Base-by-base conservation (phyloP, 2,329 filamentous ascomycete species). In the Neurospora sp. region DNA sequence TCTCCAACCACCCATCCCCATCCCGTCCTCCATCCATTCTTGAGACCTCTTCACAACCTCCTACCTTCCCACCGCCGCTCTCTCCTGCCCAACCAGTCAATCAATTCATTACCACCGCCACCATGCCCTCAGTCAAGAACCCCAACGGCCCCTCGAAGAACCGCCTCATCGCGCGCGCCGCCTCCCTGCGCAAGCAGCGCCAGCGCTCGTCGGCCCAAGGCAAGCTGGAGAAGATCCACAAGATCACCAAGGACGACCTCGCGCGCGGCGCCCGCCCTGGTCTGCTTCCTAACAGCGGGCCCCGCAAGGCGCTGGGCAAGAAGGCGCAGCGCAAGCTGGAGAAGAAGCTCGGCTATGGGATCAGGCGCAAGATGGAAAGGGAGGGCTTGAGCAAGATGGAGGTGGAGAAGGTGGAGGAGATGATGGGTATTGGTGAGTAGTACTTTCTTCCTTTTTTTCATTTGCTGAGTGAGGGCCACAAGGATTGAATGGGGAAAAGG, bases 261-360 rank as follows among this genome's bases (percentile, higher is more conserved):
- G 79, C 75, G 67, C 83, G 84, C 62, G 86, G 86, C 58, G 86
- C 85, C 2, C 79, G 85, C 2, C 77, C 82, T 0, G 86, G 86
- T 0, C 77, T 89, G 43, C 75, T 87, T 70, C 86, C 86, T 0
- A 88, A 81, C 15, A 87, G 85, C 78, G 86, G 86, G 0, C 86
- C 86, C 0, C 80, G 83, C 40, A 80, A 79, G 1, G 79, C 82
- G 23, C 67, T 87, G 40, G 87, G 86, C 78, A 79, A 79, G 67
- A 89, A 89, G 84, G 85, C 84, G 82, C 79, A 80, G 76, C 81
- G 83, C 73, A 88, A 88, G 83, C 70, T 88, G 43, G 83, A 88
- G 77, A 83, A 84, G 81, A 82, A 83, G 79, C 76, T 86, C 77
- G 81, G 80, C 2, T 80, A 87, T 73, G 86, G 84, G 19, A 70